These are phyloP conservation scores for Macroventuria anomochaeta DNA, from an alignment of 2,329 filamentous ascomycete genomes.

Conservation along the genomic window DNA sequence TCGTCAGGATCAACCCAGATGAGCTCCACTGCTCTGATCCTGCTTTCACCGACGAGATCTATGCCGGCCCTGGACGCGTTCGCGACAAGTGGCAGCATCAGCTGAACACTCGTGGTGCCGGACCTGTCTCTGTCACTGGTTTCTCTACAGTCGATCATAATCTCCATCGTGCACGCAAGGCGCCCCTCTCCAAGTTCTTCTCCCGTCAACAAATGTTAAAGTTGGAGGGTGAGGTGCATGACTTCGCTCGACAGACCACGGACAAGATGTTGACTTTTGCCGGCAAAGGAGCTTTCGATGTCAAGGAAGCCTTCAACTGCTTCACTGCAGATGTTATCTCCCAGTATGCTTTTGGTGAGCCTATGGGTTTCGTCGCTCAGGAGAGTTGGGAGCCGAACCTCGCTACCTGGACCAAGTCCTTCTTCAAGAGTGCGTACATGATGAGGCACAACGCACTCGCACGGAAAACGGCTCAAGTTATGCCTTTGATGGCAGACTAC, in stretches of 20 bases:
- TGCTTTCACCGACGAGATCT: conserved; percentile 44
- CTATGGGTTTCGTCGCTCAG: conserved; percentile 37
- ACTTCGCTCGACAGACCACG: conserved; percentile 25
- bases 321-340: conserved; percentile 38
- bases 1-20: conserved; percentile 43
- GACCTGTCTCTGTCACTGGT: conserved; percentile 34
- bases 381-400: conserved; percentile 39
- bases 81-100: conserved; percentile 36
- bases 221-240: conserved; percentile 31
- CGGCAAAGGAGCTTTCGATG: conserved; percentile 30
- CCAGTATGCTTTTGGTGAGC: conserved; percentile 36
- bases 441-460: conserved; percentile 35
- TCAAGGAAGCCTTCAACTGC: conserved; percentile 39
- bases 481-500: conserved; percentile 37
- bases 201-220: conserved; percentile 41
- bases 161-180: conserved; percentile 41
- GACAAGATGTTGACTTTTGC: conserved; percentile 30
- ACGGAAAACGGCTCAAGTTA: conserved; percentile 31
- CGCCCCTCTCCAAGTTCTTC: conserved; percentile 47
- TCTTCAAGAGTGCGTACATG: conserved; percentile 38
- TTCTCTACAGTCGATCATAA: conserved; percentile 40
- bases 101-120: conserved; percentile 34
- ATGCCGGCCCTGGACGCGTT: conserved; percentile 32
- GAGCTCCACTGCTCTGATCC: conserved; percentile 44
- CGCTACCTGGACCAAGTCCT: conserved; percentile 36